phyloP scores from a whole-genome alignment of 164 flowering plant species.

The Vitis amurensis region DNA sequence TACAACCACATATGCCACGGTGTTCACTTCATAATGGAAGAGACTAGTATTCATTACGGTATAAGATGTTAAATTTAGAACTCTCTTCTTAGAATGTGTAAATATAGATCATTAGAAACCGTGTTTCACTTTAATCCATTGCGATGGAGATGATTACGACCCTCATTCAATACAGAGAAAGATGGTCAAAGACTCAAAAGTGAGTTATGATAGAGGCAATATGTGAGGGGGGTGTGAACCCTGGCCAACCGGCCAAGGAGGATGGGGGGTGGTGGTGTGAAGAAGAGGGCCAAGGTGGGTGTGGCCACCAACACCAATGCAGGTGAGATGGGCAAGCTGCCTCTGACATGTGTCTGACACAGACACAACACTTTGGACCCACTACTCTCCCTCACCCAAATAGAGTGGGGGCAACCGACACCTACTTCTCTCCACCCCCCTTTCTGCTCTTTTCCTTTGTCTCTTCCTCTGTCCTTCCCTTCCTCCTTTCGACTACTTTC shows the following conservation, averaged over 20 bases:
- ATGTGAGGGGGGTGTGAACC: slow-evolving; percentile 2
- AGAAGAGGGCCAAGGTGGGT: background rate
- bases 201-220: background rate
- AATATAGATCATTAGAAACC: too few species aligned
- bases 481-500: background rate
- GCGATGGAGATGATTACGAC: too few species aligned
- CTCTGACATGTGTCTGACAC: slow-evolving; percentile 15
- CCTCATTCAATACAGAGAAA: too few species aligned
- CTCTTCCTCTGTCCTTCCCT: slow-evolving; percentile 7
- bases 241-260: slow-evolving; percentile 20
- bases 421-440: slow-evolving; percentile 5
- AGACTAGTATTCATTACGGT: too few species aligned
- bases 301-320: too few species aligned
- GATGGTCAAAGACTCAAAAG: too few species aligned
- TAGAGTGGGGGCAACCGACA: background rate
- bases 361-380: slow-evolving; percentile 16
- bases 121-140: too few species aligned
- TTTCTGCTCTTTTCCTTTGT: slow-evolving; percentile 2
- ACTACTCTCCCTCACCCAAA: background rate
- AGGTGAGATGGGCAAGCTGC: background rate
- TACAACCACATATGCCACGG: too few species aligned
- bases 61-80: too few species aligned
- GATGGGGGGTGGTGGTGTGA: slow-evolving; percentile 8
- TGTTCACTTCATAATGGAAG: too few species aligned
- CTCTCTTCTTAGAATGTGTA: too few species aligned